A percentile compares a stretch with the other conserved stretches of the same genome.
Evolutionary conservation across 768 basidiomycete genomes (phyloP).

Genomic region (Antrodiella citrinella): DNA sequence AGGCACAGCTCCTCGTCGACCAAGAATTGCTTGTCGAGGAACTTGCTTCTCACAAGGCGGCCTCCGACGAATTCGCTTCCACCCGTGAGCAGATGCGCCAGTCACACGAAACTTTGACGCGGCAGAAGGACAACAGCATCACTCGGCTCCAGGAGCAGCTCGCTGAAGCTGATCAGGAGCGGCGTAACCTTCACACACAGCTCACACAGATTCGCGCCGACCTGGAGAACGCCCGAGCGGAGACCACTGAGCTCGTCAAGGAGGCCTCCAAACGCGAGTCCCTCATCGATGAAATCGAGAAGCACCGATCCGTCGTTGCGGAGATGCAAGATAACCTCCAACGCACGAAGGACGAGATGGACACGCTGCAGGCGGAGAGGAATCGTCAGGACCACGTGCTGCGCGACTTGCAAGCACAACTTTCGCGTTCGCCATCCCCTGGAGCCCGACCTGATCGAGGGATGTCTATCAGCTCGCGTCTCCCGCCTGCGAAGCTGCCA

Average conservation of each 20-base stretch:
- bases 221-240: conserved; percentile 46
- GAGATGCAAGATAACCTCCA: conserved; percentile 75
- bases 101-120: conserved; percentile 33
- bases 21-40: conserved; percentile 39
- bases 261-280: conserved; percentile 73
- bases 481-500: conserved; percentile 70
- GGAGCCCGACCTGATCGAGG: conserved; percentile 37
- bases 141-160: conserved; percentile 44
- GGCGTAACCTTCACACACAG: conserved; percentile 33
- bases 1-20: conserved; percentile 30
- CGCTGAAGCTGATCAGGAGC: conserved; percentile 28
- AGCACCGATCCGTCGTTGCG: conserved; percentile 64
- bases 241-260: conserved; percentile 56
- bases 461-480: conserved; percentile 32
- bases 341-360: conserved; percentile 77
- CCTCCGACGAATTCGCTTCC: conserved; percentile 32
- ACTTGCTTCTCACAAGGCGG: conserved; percentile 41
- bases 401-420: conserved; percentile 73
- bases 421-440: conserved; percentile 48
- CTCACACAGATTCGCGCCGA: conserved; percentile 46
- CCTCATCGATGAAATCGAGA: conserved; percentile 66
- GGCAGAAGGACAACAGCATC: conserved; percentile 42
- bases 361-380: conserved; percentile 66
- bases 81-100: conserved; percentile 25
- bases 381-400: conserved; percentile 56